These are phyloP conservation scores for Tetrastigma voinierianum DNA, from an alignment of 164 flowering plant species.

Conservation along the genomic window DNA sequence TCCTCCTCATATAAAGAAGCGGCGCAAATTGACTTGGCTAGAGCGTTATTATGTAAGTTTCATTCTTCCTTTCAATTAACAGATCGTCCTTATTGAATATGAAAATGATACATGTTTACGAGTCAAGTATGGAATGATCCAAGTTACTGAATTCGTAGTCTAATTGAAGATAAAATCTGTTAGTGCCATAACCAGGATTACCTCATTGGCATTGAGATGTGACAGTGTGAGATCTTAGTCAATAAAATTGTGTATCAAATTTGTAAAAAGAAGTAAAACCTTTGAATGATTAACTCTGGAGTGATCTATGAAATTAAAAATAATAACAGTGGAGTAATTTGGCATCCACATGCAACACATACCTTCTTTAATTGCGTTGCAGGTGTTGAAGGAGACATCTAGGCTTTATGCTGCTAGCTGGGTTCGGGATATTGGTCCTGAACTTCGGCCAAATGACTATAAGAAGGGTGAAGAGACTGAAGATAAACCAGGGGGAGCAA, in stretches of 20 bases:
- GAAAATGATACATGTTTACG: too few species aligned
- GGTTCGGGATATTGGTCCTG: conserved; percentile 95
- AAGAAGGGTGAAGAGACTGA: conserved; percentile 35
- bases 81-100: too few species aligned
- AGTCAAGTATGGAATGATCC: background rate
- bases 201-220: too few species aligned
- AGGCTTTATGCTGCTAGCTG: conserved; percentile 89
- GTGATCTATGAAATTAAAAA: too few species aligned
- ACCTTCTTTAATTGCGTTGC: background rate
- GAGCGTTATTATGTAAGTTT: conserved; percentile 55
- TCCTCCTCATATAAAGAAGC: conserved; percentile 69
- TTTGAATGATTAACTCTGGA: background rate
- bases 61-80: background rate
- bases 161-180: background rate
- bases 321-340: too few species aligned
- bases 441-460: conserved; percentile 72
- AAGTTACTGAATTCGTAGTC: background rate
- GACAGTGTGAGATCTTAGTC: too few species aligned
- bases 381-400: conserved; percentile 79
- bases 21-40: conserved; percentile 63
- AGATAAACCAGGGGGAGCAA: conserved; percentile 24
- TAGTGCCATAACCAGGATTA: too few species aligned
- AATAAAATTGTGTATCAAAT: too few species aligned
- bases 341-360: background rate
- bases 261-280: background rate